These are phyloP conservation scores for Favolaschia claudopus DNA, from an alignment of 768 basidiomycete genomes.

Conservation along the genomic window DNA sequence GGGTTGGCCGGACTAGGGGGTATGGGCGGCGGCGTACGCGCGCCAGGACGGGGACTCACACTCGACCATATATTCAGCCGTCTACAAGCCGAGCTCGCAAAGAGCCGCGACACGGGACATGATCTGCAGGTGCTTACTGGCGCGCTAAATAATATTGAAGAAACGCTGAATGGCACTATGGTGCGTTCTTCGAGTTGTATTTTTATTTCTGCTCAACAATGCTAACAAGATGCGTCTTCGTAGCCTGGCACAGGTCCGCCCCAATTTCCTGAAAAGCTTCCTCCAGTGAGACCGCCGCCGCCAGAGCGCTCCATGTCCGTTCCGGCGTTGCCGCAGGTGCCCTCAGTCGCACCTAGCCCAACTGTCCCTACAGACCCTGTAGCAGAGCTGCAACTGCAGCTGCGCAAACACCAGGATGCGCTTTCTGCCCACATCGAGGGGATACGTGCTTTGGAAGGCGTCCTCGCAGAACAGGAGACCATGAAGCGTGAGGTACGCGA, in stretches of 20 bases:
- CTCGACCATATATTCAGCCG: constrained; percentile 92
- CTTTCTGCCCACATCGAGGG: constrained; percentile 81
- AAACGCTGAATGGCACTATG: constrained; percentile 83
- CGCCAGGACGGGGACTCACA: constrained; percentile 81
- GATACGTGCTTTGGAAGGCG: constrained; percentile 81
- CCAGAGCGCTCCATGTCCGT: constrained; percentile 31
- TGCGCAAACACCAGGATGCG: constrained; percentile 83
- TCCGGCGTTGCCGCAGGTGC: constrained; percentile 26
- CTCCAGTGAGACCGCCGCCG: constrained; percentile 64
- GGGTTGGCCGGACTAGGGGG: constrained; percentile 76
- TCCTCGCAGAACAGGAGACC: constrained; percentile 83
- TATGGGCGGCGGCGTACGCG: constrained; percentile 73
- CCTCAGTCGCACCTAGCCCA: neutral
- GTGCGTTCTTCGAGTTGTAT: constrained; percentile 64
- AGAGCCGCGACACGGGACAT: constrained; percentile 90
- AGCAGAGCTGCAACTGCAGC: constrained; percentile 79
- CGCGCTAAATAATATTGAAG: constrained; percentile 89
- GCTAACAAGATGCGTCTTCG: neutral
- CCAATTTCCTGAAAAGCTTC: constrained; percentile 69
- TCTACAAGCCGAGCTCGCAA: constrained; percentile 91
- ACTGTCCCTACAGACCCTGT: constrained; percentile 34
- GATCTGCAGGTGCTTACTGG: constrained; percentile 81
- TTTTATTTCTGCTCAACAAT: neutral
- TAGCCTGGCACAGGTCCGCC: constrained; percentile 64
- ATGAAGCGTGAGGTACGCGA: constrained; percentile 80